Percentiles rank a stretch among this genome's conserved stretches.
phyloP scores from a whole-genome alignment of 306 rosid species.

The Leucaena leucocephala region DNA sequence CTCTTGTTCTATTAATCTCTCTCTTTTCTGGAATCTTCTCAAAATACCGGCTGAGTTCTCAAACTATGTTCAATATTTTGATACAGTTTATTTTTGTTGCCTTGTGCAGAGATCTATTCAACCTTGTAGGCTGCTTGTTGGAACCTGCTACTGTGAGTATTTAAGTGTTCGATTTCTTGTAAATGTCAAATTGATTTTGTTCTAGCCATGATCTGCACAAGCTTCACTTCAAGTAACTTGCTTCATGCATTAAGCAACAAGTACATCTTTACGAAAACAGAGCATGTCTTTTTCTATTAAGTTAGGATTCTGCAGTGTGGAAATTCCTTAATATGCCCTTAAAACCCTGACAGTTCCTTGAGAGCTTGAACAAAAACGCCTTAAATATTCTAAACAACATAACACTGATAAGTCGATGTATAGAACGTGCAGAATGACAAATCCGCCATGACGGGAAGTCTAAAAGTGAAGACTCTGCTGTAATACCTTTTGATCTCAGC shows the following conservation, averaged over 20 bases:
- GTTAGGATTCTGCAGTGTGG: conserved; percentile 3
- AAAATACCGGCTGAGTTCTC: conserved; percentile 2
- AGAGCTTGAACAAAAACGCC: not conserved
- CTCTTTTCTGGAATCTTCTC: not conserved
- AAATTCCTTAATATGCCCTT: not conserved
- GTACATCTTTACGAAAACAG: not conserved
- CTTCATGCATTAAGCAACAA: conserved; percentile 16
- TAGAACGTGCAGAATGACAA: not conserved
- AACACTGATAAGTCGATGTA: not conserved
- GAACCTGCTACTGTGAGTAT: conserved; percentile 90
- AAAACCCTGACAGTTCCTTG: not conserved
- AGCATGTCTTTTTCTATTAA: not conserved
- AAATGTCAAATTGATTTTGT: conserved; percentile 7
- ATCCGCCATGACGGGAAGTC: conserved; percentile 4
- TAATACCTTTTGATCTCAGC: not conserved
- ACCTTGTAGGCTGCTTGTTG: conserved; percentile 72
- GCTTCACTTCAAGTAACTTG: conserved; percentile 4
- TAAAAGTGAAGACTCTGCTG: not conserved
- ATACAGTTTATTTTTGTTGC: conserved; percentile 30
- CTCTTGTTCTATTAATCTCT: conserved; percentile 15
- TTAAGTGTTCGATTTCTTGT: conserved; percentile 23
- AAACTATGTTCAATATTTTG: conserved; percentile 11
- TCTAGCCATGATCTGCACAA: conserved; percentile 26
- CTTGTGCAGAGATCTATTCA: conserved; percentile 73
- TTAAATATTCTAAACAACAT: not conserved